Conservation (phyloP, 805 yeast species). For the Schwanniomyces polymorphus region DNA sequence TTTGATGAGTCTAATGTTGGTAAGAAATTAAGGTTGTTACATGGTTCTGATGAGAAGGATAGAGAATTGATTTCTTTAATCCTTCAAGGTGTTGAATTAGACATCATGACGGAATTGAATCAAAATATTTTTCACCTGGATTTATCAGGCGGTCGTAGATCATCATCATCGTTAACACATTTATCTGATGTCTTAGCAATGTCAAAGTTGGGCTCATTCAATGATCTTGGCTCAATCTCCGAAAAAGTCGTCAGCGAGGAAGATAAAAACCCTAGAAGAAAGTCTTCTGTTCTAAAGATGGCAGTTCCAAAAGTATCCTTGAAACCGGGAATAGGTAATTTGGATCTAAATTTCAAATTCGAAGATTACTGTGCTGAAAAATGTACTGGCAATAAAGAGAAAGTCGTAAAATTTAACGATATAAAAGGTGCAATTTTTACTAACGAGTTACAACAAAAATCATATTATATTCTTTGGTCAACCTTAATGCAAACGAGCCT, state of each 20-base stretch:
- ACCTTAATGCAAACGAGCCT: constrained; percentile 13
- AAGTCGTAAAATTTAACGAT: constrained; percentile 13
- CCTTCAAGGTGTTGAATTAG: constrained; percentile 34
- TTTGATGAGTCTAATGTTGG: constrained; percentile 15
- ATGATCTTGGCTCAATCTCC: constrained; percentile 18
- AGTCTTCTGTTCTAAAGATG: constrained; percentile 23
- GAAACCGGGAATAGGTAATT: constrained; percentile 22
- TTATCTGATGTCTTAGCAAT: constrained; percentile 20
- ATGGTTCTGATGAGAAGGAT: constrained; percentile 22
- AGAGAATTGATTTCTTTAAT: constrained; percentile 27
- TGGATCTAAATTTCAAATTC: constrained; percentile 3
- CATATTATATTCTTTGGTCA: constrained; percentile 35
- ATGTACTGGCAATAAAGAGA: constrained; percentile 3
- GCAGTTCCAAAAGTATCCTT: constrained; percentile 31
- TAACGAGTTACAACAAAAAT: constrained; percentile 36
- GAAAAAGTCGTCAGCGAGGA: constrained; percentile 8
- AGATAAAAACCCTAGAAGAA: constrained; percentile 13
- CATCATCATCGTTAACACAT: constrained; percentile 34
- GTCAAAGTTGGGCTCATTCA: constrained; percentile 19
- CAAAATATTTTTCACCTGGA: constrained; percentile 33
- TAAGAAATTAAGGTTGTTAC: constrained; percentile 28
- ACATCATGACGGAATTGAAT: constrained; percentile 36
- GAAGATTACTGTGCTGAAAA: constrained; percentile 10
- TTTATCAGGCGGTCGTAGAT: constrained; percentile 26
- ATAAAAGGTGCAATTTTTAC: constrained; percentile 39